Evolutionary conservation across 2,329 filamentous ascomycete genomes (phyloP), one percentile per base, ranked within the genome.

Genomic region (Calonectria pteridis): DNA sequence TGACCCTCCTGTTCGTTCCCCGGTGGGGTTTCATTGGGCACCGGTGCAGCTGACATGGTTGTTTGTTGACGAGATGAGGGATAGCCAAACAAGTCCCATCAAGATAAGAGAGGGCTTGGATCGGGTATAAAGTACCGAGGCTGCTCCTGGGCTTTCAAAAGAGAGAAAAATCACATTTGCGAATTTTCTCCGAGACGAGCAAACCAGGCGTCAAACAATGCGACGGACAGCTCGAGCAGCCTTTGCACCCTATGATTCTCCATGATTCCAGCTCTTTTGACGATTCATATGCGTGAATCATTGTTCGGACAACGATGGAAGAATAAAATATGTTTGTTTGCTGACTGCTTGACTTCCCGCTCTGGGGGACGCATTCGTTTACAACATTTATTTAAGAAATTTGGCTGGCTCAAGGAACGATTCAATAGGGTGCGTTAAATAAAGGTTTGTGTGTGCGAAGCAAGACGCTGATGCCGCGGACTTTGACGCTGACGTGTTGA

Each of bases 21-120:
- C 29, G 59, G 75, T 65, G 23, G 62, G 59, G 59, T 46, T 49
- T 49, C 59, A 49, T 64, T 64, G 40, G 59, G 59, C 37, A 33
- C 59, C 26, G 28, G 37, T 33, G 37, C 59, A 49, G 26, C 35
- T 33, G 59, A 64, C 59, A 64, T 64, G 59, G 59, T 64, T 46
- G 26, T 46, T 46, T 64, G 20, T 64, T 64, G 26, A 49, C 40
- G 59, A 33, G 37, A 49, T 31, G 59, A 64, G n/a, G 37, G 26
- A 49, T 64, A 18, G n/a, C 33, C 35, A 62, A 33, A 62, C 55
- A 62, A 28, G n/a, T 59, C n/a, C 35, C 14, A 35, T 64, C 9
- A 26, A 64, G 40, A 49, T 49, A 64, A 33, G 40, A 64, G 26
- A 49, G 11, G 43, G 35, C 33, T 62, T 23, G n/a, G 20, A 28